phyloP scores from a whole-genome alignment of 148 eudicot genomes.

The Chenopodium formosanum region DNA sequence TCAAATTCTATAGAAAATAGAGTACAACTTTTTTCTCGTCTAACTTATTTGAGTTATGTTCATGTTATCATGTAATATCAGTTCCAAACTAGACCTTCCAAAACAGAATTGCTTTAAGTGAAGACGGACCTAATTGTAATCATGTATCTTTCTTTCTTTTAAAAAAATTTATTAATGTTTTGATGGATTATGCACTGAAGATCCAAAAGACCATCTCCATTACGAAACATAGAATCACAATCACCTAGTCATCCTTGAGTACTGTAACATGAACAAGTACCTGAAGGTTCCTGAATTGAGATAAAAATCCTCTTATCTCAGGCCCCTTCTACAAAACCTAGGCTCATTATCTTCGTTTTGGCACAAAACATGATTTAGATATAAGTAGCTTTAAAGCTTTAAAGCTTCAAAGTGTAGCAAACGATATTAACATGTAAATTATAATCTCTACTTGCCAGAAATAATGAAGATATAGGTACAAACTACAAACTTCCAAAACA shows the following conservation, averaged over 20 bases:
- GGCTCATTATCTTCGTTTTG: not conserved
- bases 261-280: not conserved
- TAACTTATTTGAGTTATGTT: too few species aligned
- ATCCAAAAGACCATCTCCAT: not conserved
- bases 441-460: not conserved
- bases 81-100: too few species aligned
- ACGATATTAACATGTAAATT: not conserved
- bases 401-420: not conserved
- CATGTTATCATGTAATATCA: too few species aligned
- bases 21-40: too few species aligned
- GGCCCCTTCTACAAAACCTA: not conserved
- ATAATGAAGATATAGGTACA: not conserved
- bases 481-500: not conserved
- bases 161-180: too few species aligned
- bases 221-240: not conserved
- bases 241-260: not conserved
- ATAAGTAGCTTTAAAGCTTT: too few species aligned
- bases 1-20: too few species aligned
- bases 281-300: not conserved
- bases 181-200: not conserved
- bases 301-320: not conserved
- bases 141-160: too few species aligned
- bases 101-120: too few species aligned
- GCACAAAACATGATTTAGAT: not conserved
- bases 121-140: too few species aligned